Base-by-base conservation (phyloP, 1,284 basidiomycete genomes). In the Pascua guehoae region DNA sequence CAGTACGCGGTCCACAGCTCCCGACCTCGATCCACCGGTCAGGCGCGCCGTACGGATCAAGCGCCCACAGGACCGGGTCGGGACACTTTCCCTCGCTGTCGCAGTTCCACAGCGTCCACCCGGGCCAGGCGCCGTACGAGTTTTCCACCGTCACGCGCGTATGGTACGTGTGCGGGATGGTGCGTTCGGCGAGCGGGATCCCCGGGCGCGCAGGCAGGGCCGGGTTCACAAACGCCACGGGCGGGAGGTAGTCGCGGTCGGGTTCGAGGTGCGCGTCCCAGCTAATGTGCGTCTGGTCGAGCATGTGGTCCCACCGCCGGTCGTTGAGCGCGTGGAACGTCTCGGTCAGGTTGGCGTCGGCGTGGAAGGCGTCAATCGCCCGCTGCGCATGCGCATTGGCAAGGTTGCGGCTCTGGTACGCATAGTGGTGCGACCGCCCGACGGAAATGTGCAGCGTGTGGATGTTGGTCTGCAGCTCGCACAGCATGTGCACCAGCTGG, bases 111-210 rank as follows among this genome's bases (percentile, higher is more conserved):
- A 32, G 24, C 24, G 24, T 32, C 24, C 24, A 32, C 24, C 72
- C 72, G 1, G 72, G 72, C 66, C 68, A 72, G 11, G 71, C 68
- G 17, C 72, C 84, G 4, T 76, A 62, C n/a, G 79, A 83, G 14
- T 83, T 82, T 74, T 88, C 86, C 0, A 84, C 81, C 2, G 80
- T 80, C 53, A 86, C 80, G 18, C 86, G 74, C 82, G 87, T 86
- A 14, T 84, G 83, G 37, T 56, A 54, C 15, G 54, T 48, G 15
- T 63, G 58, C 12, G 63, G 63, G 17, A 15, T 53, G 51, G 83
- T 83, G 42, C 83, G 73, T 5, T 86, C 73, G 0, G 81, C 82
- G 64, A 67, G 58, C 7, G 66, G 65, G 45, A 66, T 66, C 41
- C 66, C 63, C 12, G 51, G 51, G 16, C 56, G 56, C 15, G 53